Conservation (phyloP, 495 filamentous ascomycete genomes). For the Aspergillus cavernicola region DNA sequence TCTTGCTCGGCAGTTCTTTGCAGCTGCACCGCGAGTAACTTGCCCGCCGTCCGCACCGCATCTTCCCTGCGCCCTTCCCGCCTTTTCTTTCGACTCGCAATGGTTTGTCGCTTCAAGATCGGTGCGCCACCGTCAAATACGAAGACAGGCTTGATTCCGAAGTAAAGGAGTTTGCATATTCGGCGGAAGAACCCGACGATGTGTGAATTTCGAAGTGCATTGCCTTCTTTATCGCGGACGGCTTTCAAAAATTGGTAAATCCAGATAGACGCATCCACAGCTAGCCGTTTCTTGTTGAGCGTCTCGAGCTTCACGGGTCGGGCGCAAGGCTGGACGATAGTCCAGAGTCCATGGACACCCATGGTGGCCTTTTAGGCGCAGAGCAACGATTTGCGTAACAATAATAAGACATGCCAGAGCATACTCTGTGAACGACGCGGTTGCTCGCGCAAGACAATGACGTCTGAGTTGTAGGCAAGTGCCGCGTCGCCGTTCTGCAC, state of each 20-base stretch:
- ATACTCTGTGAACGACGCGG: too few species aligned
- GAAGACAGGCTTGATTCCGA: slow-evolving; percentile 95
- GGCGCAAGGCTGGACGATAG: slow-evolving; percentile 86
- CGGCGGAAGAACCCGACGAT: slow-evolving; percentile 96
- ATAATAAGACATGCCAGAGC: slow-evolving; percentile 7
- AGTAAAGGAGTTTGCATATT: slow-evolving; percentile 94
- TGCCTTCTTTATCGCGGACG: slow-evolving; percentile 96
- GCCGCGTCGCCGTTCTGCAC: slow-evolving; percentile 16
- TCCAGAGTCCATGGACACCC: slow-evolving; percentile 98
- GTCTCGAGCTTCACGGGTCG: slow-evolving; percentile 85
- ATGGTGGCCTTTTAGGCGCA: slow-evolving; percentile 45
- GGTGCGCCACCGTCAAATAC: slow-evolving; percentile 97
- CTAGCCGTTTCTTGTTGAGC: slow-evolving; percentile 89
- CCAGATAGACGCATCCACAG: slow-evolving; percentile 98
- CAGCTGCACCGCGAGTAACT: slow-evolving; percentile 88
- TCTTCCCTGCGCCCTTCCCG: slow-evolving; percentile 89
- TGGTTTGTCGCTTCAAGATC: slow-evolving; percentile 84
- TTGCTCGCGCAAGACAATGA: not conserved
- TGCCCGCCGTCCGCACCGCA: slow-evolving; percentile 85
- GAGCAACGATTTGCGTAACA: not conserved
- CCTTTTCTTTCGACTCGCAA: slow-evolving; percentile 69
- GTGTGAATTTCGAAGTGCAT: slow-evolving; percentile 91
- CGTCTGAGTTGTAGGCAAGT: not conserved
- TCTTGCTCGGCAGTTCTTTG: slow-evolving; percentile 84
- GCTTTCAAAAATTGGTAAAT: slow-evolving; percentile 99